These are phyloP conservation scores for Penicillium psychrosexuale DNA, from an alignment of 2,329 filamentous ascomycete species.

Conservation along the genomic window DNA sequence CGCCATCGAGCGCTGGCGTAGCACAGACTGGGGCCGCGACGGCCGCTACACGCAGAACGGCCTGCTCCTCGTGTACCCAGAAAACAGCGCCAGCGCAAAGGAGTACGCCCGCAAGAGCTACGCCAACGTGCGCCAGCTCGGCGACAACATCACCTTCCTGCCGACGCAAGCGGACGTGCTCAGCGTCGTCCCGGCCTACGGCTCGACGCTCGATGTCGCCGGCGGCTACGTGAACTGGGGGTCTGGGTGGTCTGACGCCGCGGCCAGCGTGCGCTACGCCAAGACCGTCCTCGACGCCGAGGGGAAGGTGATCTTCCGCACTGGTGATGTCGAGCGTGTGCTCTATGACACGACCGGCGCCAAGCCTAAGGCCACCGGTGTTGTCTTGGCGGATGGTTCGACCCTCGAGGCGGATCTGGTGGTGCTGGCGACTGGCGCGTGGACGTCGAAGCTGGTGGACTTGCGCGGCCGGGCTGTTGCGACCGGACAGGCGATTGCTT, in stretches of 20 bases:
- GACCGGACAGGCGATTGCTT: constrained; percentile 78
- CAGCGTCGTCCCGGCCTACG: constrained; percentile 36
- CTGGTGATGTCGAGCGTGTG: constrained; percentile 37
- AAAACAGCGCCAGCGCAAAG: constrained; percentile 27
- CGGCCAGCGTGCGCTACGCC: constrained; percentile 40
- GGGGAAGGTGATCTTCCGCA: constrained; percentile 36
- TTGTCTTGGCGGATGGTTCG: constrained; percentile 50
- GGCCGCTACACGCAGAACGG: constrained; percentile 47
- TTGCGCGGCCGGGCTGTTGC: constrained; percentile 71
- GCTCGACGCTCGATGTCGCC: constrained; percentile 32
- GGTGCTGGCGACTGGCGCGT: constrained; percentile 81
- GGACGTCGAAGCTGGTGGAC: constrained; percentile 76
- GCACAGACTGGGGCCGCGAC: constrained; percentile 43
- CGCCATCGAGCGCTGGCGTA: constrained; percentile 67
- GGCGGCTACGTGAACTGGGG: constrained; percentile 48
- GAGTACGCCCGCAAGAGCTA: constrained; percentile 42
- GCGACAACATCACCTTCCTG: constrained; percentile 35
- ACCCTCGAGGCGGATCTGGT: constrained; percentile 65
- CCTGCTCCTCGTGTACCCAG: constrained; percentile 41
- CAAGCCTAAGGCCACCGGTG: constrained; percentile 50
- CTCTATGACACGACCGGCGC: constrained; percentile 22
- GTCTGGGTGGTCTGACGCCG: constrained; percentile 48
- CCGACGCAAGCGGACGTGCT: constrained; percentile 35
- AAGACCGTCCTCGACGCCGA: constrained; percentile 37
- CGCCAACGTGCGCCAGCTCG: constrained; percentile 38